Conservation (phyloP, 2,329 filamentous ascomycete genomes). For the Botrytis cinerea region DNA sequence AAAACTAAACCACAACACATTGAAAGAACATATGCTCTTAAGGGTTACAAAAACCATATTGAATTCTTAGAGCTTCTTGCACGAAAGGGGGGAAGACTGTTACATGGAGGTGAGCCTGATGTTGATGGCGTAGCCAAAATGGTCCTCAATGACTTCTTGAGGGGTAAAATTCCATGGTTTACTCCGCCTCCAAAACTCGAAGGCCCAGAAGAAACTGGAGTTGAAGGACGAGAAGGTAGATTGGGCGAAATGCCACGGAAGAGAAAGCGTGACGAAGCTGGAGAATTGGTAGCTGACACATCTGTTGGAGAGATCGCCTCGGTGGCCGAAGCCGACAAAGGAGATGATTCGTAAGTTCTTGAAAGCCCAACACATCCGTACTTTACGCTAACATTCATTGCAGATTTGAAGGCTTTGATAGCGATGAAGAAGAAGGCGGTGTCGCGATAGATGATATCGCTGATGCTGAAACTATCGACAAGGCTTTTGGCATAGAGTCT, state of each 20-base stretch:
- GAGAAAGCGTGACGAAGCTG: constrained; percentile 66
- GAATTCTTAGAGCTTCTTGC: constrained; percentile 87
- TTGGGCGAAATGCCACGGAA: constrained; percentile 87
- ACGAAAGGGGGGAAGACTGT: constrained; percentile 79
- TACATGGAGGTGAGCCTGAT: constrained; percentile 93
- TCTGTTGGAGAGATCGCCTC: constrained; percentile 43
- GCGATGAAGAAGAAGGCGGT: constrained; percentile 46
- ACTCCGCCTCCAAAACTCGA: constrained; percentile 71
- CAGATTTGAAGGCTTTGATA: constrained; percentile 53
- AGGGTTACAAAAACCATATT: constrained; percentile 72
- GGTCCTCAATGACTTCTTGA: constrained; percentile 92
- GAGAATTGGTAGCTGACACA: constrained; percentile 48
- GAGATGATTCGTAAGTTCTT: constrained; percentile 34
- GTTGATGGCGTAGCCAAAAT: constrained; percentile 95
- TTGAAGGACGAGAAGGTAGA: constrained; percentile 74
- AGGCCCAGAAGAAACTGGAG: constrained; percentile 50
- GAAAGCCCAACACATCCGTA: background rate
- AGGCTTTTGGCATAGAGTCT: constrained; percentile 40
- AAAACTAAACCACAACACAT: constrained; percentile 85
- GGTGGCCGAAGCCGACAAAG: constrained; percentile 30
- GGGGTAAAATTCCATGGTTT: constrained; percentile 96
- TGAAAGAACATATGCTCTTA: constrained; percentile 89
- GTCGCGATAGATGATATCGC: constrained; percentile 37
- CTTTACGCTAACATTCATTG: constrained; percentile 14
- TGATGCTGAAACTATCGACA: constrained; percentile 38